Evolutionary conservation across 139 green algal genomes (phyloP), one percentile per base, ranked within the genome.

Genomic region (Volvox reticuliferus): DNA sequence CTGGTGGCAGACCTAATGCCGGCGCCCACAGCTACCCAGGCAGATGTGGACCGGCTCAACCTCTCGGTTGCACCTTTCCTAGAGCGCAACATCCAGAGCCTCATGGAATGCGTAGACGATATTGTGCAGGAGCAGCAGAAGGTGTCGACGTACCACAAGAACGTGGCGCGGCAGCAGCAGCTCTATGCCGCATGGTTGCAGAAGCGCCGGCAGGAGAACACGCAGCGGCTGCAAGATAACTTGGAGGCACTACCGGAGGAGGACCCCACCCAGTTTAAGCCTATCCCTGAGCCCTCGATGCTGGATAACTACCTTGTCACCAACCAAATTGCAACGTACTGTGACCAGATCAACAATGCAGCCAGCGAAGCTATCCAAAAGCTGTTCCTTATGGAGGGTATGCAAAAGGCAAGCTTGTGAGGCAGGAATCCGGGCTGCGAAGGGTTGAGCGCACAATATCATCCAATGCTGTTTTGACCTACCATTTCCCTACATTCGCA

Each of bases 101-200:
- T 99, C 22, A 95, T 97, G 19, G 98, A 99, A 73, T 99, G 96
- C 93, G 94, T 99, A 90, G 98, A 99, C 87, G 98, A 99, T 91
- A 85, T 99, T 73, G 90, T 98, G 80, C 75, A 84, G 36, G 96
- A 98, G 92, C 95, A 97, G 93, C 92, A 94, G 21, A 98, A 97
- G 92, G 94, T 98, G 35, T 95, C 95, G 1, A 95, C 95, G 79
- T 98, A 98, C 91, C 94, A 98, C 89, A 94, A 96, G 65, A 96
- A 93, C 22, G 93, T 98, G 36, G 92, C 95, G 71, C 93, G 97
- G 24, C 96, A 99, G 91, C 94, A 98, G 91, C 93, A 96, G 94
- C 91, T 93, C 67, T 91, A 93, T 87, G 92, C 94, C 0, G 55
- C 93, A 35, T 99, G 96, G 97, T 92, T 98, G 93, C 94, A 97